These are phyloP conservation scores for Hexamita inflata DNA, from an alignment of 208 protist genomes.

Conservation along the genomic window DNA sequence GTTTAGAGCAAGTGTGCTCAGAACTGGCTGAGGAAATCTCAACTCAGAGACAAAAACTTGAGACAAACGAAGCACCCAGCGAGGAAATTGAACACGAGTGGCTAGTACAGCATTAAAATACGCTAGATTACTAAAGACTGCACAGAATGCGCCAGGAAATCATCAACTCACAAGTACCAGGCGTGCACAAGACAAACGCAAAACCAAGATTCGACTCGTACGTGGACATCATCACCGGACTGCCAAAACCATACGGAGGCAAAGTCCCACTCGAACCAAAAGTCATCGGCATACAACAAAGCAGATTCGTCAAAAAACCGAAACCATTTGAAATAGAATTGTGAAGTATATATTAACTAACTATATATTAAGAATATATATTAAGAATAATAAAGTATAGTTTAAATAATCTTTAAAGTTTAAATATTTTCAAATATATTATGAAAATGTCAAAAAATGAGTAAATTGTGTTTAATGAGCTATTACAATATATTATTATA, in stretches of 20 bases:
- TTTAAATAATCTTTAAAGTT: no score
- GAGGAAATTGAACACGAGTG: constrained; percentile 27
- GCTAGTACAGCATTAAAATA: constrained; percentile 9
- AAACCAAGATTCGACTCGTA: constrained; percentile 15
- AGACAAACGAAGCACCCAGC: not conserved
- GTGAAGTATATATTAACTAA: no score
- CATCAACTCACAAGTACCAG: not conserved
- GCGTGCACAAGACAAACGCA: not conserved
- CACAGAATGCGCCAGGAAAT: not conserved
- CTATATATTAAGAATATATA: no score
- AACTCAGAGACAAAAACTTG: not conserved
- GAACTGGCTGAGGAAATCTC: not conserved
- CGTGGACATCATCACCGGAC: not conserved
- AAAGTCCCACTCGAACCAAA: not conserved
- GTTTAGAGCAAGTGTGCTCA: not conserved
- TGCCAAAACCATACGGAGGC: constrained; percentile 3
- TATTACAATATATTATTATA: no score
- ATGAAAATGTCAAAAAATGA: no score
- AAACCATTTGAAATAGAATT: no score
- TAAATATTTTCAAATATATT: no score
- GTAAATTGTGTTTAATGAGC: no score
- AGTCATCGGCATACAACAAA: no score
- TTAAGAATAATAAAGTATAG: no score
- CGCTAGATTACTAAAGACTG: not conserved
- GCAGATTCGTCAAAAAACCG: no score